A percentile compares a stretch with the other conserved stretches of the same genome.
These are phyloP conservation scores for Aspergillus biplanus DNA, from an alignment of 495 filamentous ascomycete genomes.

Conservation along the genomic window DNA sequence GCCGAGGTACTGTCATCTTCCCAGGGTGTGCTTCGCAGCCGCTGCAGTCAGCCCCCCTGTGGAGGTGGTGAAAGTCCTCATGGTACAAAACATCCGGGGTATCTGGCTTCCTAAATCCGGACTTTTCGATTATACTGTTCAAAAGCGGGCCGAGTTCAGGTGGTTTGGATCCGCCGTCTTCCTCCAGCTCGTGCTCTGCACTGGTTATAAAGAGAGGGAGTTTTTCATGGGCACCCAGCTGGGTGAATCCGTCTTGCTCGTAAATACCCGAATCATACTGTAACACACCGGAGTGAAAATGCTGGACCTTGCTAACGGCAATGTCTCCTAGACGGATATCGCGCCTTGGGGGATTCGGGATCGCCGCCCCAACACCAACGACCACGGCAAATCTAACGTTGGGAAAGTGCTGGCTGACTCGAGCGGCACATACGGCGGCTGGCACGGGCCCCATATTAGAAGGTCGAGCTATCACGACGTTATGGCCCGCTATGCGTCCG, in stretches of 20 bases:
- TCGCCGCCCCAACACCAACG: constrained; percentile 8
- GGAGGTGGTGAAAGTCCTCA: constrained; percentile 2
- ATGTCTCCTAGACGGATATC: constrained; percentile 14
- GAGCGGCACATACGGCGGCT: constrained; percentile 6
- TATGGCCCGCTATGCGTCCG: constrained; percentile 39
- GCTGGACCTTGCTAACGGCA: background rate
- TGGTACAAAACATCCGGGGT: background rate
- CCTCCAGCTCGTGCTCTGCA: constrained; percentile 2
- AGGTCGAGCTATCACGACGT: constrained; percentile 32
- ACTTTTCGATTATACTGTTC: background rate
- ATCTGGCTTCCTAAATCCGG: background rate
- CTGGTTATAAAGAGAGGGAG: background rate
- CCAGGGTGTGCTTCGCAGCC: too few relatives aligned
- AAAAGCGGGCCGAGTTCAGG: background rate
- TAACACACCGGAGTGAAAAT: constrained; percentile 1
- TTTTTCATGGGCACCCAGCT: background rate
- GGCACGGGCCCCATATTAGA: background rate
- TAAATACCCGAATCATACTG: constrained; percentile 7
- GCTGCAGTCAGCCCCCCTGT: background rate
- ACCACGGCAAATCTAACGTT: constrained; percentile 10
- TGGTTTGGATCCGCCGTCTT: constrained; percentile 4
- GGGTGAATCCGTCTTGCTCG: background rate
- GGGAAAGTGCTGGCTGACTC: constrained; percentile 10
- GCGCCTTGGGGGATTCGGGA: background rate
- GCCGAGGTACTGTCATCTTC: constrained; percentile 1